Percentiles rank a stretch among this genome's conserved stretches.
Conservation (phyloP, 805 yeast species). For the Cyberlindnera maclurae region DNA sequence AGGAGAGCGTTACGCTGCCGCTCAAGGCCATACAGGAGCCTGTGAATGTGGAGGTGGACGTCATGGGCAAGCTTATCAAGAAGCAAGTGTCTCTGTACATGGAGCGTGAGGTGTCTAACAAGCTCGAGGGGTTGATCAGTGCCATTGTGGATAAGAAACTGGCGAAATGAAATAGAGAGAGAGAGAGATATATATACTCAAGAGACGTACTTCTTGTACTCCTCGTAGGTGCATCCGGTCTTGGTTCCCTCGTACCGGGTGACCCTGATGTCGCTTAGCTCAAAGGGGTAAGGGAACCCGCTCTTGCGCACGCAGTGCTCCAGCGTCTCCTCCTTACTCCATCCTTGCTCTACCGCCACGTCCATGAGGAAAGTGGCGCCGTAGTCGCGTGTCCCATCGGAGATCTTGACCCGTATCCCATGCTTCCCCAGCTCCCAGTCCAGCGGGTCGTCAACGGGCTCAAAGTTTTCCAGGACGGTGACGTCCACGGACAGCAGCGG, state of each 20-base stretch:
- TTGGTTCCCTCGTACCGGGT: slow-evolving; percentile 53
- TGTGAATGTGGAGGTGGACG: slow-evolving; percentile 91
- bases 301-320: slow-evolving; percentile 68
- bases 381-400: slow-evolving; percentile 29
- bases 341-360: slow-evolving; percentile 81
- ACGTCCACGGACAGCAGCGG: slow-evolving; percentile 40
- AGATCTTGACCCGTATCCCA: slow-evolving; percentile 63
- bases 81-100: slow-evolving; percentile 66
- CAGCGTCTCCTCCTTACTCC: slow-evolving; percentile 71
- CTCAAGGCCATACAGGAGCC: slow-evolving; percentile 49
- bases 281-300: slow-evolving; percentile 33
- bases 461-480: slow-evolving; percentile 58
- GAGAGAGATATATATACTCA: neutral
- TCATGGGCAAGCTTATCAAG: slow-evolving; percentile 87
- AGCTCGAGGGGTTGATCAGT: slow-evolving; percentile 24
- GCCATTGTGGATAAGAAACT: slow-evolving; percentile 38
- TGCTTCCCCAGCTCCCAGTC: slow-evolving; percentile 83
- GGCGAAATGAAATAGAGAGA: slow-evolving; percentile 1
- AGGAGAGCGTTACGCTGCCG: slow-evolving; percentile 70
- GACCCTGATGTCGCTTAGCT: slow-evolving; percentile 34
- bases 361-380: slow-evolving; percentile 87
- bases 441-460: slow-evolving; percentile 39
- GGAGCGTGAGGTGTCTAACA: slow-evolving; percentile 8
- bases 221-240: slow-evolving; percentile 32
- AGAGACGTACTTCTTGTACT: slow-evolving; percentile 24